Evolutionary conservation across 2,329 filamentous ascomycete genomes (phyloP), one percentile per base, ranked within the genome.

Genomic region (Nemania abortiva): DNA sequence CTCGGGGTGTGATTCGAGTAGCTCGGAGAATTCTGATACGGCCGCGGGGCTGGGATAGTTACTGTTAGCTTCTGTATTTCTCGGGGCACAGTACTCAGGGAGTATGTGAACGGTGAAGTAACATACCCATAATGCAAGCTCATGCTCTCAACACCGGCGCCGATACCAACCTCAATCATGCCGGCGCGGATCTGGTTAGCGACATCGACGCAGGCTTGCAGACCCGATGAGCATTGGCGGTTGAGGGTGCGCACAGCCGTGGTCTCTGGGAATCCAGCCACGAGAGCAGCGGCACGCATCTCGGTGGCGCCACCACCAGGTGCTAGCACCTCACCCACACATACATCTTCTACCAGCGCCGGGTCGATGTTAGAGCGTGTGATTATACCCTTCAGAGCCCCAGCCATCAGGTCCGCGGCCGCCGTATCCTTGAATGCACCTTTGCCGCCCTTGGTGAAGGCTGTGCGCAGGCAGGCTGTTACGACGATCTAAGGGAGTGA

Each of bases 81-180:
- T 47, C 13, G 22, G 2, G 2, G 24, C 31, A 34, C 15, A 13
- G 22, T 27, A 20, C 11, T 47, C 6, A 27, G 22, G 18, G 15
- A 27, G n/a, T 55, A 22, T 15, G 18, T 20, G 29, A 18, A 13
- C 18, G 29, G 15, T n/a, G 52, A 27, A 42, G 39, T 20, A 39
- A 50, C 88, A 75, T 84, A 92, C 90, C 95, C 96, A 81, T 98
- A 98, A 79, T 98, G 92, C 66, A 87, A 87, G 78, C 89, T 93
- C 96, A 99, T 99, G 86, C 92, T 96, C 89, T 99, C 96, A 27
- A 97, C 94, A 78, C 96, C 96, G 22, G 95, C 95, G 74, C 95
- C 96, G 75, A 98, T 90, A 75, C 96, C 96, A 71, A 98, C 84
- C 74, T 98, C 95, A 78, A 98, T 98, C 92, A 97, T 97, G 77